Percentiles rank a stretch among this genome's conserved stretches.
Evolutionary conservation across 2,329 filamentous ascomycete genomes (phyloP).

Genomic region (Beauveria bassiana): DNA sequence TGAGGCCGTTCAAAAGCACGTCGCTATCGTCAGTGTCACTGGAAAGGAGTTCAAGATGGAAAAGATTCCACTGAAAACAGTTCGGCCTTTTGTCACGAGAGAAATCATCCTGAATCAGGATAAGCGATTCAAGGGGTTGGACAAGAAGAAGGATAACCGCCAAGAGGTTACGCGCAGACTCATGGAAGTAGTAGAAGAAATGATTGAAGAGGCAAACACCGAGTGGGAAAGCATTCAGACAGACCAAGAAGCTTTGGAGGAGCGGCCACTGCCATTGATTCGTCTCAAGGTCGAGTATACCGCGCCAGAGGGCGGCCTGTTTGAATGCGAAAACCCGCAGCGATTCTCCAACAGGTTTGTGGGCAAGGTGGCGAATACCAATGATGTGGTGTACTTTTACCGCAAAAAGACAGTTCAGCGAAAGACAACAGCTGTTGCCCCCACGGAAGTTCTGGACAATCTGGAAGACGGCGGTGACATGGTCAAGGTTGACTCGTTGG

Average conservation of each 20-base stretch:
- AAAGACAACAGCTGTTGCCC: conserved; percentile 35
- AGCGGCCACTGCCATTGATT: conserved; percentile 70
- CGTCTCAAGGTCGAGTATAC: conserved; percentile 87
- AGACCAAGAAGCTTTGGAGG: conserved; percentile 49
- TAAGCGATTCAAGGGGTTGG: conserved; percentile 66
- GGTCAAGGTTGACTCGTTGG: conserved; percentile 81
- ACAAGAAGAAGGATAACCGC: conserved; percentile 75
- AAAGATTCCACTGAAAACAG: conserved; percentile 75
- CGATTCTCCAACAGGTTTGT: conserved; percentile 90
- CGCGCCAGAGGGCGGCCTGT: conserved; percentile 74
- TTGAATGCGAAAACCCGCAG: conserved; percentile 90
- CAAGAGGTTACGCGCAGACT: conserved; percentile 71
- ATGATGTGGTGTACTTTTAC: conserved; percentile 89
- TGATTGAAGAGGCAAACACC: conserved; percentile 76
- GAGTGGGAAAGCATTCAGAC: conserved; percentile 78
- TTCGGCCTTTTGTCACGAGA: conserved; percentile 81
- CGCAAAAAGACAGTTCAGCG: conserved; percentile 66
- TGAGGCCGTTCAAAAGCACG: conserved; percentile 85
- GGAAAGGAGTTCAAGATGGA: conserved; percentile 76
- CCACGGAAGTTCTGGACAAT: conserved; percentile 55
- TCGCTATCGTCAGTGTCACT: conserved; percentile 76
- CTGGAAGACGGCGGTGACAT: conserved; percentile 49
- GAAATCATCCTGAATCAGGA: conserved; percentile 75
- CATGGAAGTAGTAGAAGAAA: conserved; percentile 69
- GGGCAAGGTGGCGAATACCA: conserved; percentile 85